These are phyloP conservation scores for Vigna unguiculata DNA, from an alignment of 306 rosid genomes.

Conservation along the genomic window DNA sequence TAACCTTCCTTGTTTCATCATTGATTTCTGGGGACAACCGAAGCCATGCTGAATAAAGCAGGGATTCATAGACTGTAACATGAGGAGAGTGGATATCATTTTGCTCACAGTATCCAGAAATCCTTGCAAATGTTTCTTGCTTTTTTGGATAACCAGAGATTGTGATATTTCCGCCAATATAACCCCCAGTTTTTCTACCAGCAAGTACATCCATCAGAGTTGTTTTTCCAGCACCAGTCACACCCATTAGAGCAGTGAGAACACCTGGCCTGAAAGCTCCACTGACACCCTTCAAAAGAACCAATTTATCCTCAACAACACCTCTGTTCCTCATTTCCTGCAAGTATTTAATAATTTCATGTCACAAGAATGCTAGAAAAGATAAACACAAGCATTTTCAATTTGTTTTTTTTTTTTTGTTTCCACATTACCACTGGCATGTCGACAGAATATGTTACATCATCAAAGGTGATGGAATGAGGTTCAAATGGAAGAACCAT, in stretches of 20 bases:
- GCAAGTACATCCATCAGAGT: constrained; percentile 95
- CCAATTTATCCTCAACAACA: constrained; percentile 67
- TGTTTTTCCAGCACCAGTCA: constrained; percentile 98
- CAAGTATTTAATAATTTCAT: background rate
- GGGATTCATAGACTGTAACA: constrained; percentile 67
- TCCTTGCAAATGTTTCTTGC: constrained; percentile 90
- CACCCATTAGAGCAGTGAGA: constrained; percentile 94
- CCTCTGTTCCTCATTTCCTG: constrained; percentile 81
- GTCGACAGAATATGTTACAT: constrained; percentile 56
- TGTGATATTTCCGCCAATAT: constrained; percentile 72
- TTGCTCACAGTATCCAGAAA: constrained; percentile 95
- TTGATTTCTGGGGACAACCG: constrained; percentile 59
- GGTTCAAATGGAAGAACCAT: constrained; percentile 64
- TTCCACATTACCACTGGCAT: constrained; percentile 54
- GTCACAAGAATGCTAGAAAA: constrained; percentile 25
- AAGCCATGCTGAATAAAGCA: constrained; percentile 73
- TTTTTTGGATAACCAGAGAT: constrained; percentile 87
- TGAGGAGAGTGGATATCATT: constrained; percentile 85
- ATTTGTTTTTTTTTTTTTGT: background rate
- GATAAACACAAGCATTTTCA: constrained; percentile 13
- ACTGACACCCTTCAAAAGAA: constrained; percentile 77
- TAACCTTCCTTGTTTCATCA: constrained; percentile 61
- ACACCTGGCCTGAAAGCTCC: constrained; percentile 94
- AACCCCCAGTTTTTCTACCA: constrained; percentile 91
- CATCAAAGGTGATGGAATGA: constrained; percentile 58